Evolutionary conservation across 352 stramenopile genomes (phyloP).

Genomic region (Globisporangium nodosum): DNA sequence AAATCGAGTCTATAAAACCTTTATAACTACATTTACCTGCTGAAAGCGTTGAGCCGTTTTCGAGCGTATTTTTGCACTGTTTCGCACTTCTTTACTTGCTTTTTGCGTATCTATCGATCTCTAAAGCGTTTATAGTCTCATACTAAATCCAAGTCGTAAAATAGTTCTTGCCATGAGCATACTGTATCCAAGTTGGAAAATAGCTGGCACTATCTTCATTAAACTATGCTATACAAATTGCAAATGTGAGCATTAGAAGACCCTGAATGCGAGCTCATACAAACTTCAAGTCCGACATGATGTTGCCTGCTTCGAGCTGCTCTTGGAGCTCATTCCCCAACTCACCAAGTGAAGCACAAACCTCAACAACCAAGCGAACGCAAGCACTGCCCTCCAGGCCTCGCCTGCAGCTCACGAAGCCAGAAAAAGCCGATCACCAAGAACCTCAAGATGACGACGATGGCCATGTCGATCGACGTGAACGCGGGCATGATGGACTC

Average conservation of each 20-base stretch:
- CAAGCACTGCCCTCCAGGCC: not conserved
- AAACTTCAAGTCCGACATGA: too few species aligned
- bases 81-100: not conserved
- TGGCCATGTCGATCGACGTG: conserved; percentile 35
- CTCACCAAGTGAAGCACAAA: conserved; percentile 5
- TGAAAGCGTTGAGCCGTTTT: not conserved
- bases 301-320: too few species aligned
- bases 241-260: not conserved
- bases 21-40: not conserved
- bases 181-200: too few species aligned
- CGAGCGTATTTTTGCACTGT: not conserved
- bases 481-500: conserved; percentile 35
- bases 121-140: not conserved
- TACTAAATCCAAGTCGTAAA: not conserved
- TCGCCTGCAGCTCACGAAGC: too few species aligned
- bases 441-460: conserved; percentile 28
- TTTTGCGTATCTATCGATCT: not conserved
- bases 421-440: not conserved
- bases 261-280: too few species aligned
- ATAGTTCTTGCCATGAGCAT: not conserved
- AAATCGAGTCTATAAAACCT: too few species aligned
- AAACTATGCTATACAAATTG: too few species aligned
- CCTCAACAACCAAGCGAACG: not conserved
- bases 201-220: too few species aligned
- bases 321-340: conserved; percentile 3